phyloP scores from a whole-genome alignment of 345 rosid genomes.

The Aegle marmelos region DNA sequence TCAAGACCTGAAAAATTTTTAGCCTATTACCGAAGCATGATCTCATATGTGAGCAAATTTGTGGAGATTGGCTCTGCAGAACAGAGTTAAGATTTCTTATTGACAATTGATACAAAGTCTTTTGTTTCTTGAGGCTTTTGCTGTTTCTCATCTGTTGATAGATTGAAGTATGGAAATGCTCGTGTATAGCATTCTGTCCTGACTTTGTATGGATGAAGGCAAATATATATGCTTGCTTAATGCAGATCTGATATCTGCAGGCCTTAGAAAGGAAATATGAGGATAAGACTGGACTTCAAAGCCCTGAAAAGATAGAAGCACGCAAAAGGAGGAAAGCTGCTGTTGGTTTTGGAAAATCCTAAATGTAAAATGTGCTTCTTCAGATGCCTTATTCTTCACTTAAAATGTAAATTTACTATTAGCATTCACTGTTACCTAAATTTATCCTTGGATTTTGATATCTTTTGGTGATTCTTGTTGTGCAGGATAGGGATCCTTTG shows the following conservation, averaged over 20 bases:
- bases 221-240: neutral
- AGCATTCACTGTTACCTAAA: neutral
- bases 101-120: neutral
- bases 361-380: conserved; percentile 24
- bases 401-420: neutral
- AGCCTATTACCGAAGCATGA: neutral
- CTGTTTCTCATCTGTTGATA: neutral
- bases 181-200: neutral
- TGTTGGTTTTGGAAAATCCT: conserved; percentile 81
- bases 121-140: neutral
- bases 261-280: conserved; percentile 82
- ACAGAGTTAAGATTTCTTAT: neutral
- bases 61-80: neutral
- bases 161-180: neutral
- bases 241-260: conserved; percentile 33
- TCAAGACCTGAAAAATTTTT: neutral
- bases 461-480: neutral
- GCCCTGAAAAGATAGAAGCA: conserved; percentile 73
- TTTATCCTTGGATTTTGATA: neutral
- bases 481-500: neutral
- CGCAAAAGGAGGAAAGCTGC: conserved; percentile 52
- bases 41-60: neutral
- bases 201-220: neutral
- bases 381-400: neutral
- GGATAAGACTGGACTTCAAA: conserved; percentile 65